Evolutionary conservation across 768 basidiomycete species (phyloP).

Genomic region (Sarcodon sp.): DNA sequence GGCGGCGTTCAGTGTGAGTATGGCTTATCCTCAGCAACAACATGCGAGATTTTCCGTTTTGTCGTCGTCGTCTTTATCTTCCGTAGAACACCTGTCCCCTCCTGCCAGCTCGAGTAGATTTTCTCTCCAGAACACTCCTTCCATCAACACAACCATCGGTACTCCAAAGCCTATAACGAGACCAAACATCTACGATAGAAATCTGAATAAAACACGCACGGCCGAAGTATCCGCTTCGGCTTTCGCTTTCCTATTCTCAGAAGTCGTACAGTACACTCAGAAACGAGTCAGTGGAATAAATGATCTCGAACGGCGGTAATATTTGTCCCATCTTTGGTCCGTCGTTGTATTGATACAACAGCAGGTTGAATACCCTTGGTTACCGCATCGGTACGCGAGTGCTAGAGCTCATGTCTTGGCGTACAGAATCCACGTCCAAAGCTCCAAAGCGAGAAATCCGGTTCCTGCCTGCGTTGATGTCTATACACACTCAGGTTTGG

Average conservation of each 20-base stretch:
- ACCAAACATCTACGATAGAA: slow-evolving; percentile 82
- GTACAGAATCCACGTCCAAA: slow-evolving; percentile 65
- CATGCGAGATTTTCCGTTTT: slow-evolving; percentile 52
- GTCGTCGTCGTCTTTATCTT: slow-evolving; percentile 41
- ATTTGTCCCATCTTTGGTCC: slow-evolving; percentile 1
- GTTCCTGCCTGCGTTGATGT: slow-evolving; percentile 85
- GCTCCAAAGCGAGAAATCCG: slow-evolving; percentile 89
- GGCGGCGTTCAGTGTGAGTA: slow-evolving; percentile 16
- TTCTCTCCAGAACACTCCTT: slow-evolving; percentile 49
- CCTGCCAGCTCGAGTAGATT: slow-evolving; percentile 48
- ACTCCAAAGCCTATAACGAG: slow-evolving; percentile 28
- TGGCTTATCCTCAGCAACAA: slow-evolving; percentile 44
- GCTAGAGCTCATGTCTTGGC: slow-evolving; percentile 78
- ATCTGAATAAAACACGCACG: slow-evolving; percentile 75
- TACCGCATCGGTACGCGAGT: slow-evolving; percentile 85
- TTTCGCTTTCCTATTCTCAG: slow-evolving; percentile 84
- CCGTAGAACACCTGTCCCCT: slow-evolving; percentile 35
- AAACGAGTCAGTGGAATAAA: slow-evolving; percentile 90
- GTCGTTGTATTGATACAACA: background rate
- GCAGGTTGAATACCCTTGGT: slow-evolving; percentile 81
- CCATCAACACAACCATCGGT: slow-evolving; percentile 25
- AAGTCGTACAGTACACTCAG: slow-evolving; percentile 93
- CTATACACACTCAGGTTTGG: slow-evolving; percentile 93
- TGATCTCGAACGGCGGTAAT: slow-evolving; percentile 86
- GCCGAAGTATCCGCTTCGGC: slow-evolving; percentile 70